These are phyloP conservation scores for Prototheca cutis DNA, from an alignment of 163 green algal genomes.

Conservation along the genomic window DNA sequence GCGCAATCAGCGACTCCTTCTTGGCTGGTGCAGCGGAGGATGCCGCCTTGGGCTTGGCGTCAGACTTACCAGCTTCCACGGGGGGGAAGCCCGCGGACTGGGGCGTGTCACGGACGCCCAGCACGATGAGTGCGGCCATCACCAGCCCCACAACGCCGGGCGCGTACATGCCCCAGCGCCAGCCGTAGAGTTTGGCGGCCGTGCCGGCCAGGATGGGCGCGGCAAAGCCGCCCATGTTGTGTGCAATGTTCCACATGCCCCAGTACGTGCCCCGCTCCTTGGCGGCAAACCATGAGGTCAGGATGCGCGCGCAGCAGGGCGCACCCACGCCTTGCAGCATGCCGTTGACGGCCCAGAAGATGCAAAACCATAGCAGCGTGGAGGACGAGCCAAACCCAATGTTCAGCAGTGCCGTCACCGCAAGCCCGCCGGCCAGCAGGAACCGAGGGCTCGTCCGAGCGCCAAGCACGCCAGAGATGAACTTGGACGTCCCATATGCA, in stretches of 20 bases:
- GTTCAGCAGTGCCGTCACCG: slow-evolving; percentile 78
- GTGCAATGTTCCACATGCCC: slow-evolving; percentile 96
- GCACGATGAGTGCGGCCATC: slow-evolving; percentile 68
- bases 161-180: slow-evolving; percentile 83
- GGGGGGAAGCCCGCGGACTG: slow-evolving; percentile 70
- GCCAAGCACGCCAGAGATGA: slow-evolving; percentile 81
- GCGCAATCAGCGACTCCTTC: slow-evolving; percentile 47
- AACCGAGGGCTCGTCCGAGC: slow-evolving; percentile 62
- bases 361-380: slow-evolving; percentile 75
- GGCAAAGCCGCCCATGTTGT: slow-evolving; percentile 92
- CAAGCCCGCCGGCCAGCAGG: slow-evolving; percentile 81
- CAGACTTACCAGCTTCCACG: slow-evolving; percentile 52
- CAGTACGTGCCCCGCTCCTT: slow-evolving; percentile 85
- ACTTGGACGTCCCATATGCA: slow-evolving; percentile 85
- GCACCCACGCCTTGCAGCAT: slow-evolving; percentile 88
- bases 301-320: slow-evolving; percentile 85
- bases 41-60: slow-evolving; percentile 1
- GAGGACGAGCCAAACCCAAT: slow-evolving; percentile 80
- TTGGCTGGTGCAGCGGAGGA: no score
- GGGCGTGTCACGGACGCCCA: slow-evolving; percentile 69
- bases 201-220: slow-evolving; percentile 85
- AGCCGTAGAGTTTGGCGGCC: slow-evolving; percentile 69
- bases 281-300: slow-evolving; percentile 89
- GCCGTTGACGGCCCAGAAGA: slow-evolving; percentile 85
- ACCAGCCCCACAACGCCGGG: slow-evolving; percentile 78